Evolutionary conservation across 2,329 filamentous ascomycete species (phyloP).

Genomic region (Elsinoe fawcettii): DNA sequence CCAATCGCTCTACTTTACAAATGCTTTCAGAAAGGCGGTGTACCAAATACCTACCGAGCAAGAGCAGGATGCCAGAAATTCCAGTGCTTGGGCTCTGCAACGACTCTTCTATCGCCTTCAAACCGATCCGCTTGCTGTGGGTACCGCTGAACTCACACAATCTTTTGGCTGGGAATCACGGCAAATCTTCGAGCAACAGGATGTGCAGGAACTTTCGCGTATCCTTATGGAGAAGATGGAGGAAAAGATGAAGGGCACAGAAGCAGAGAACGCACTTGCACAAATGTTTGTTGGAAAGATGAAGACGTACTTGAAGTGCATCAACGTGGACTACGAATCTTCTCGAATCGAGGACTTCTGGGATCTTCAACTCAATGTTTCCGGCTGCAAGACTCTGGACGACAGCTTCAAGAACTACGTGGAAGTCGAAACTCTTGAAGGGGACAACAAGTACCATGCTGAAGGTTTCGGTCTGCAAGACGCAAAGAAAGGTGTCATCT

Average conservation of each 20-base stretch:
- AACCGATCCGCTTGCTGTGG: slow-evolving; percentile 72
- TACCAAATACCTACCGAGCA: slow-evolving; percentile 93
- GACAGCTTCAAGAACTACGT: slow-evolving; percentile 96
- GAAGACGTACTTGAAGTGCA: slow-evolving; percentile 98
- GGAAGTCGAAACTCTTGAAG: slow-evolving; percentile 91
- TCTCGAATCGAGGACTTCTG: slow-evolving; percentile 95
- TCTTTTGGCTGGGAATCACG: slow-evolving; percentile 98
- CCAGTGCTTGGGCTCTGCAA: slow-evolving; percentile 79
- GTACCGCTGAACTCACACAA: slow-evolving; percentile 86
- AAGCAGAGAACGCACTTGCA: slow-evolving; percentile 78
- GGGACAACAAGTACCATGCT: slow-evolving; percentile 97
- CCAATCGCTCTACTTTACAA: slow-evolving; percentile 48
- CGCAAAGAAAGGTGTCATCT: slow-evolving; percentile 95
- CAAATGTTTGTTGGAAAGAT: slow-evolving; percentile 95
- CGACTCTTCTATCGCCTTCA: slow-evolving; percentile 92
- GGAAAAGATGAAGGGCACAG: slow-evolving; percentile 95
- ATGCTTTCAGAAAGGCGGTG: slow-evolving; percentile 91
- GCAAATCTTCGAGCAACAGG: slow-evolving; percentile 97
- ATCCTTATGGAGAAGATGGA: slow-evolving; percentile 98
- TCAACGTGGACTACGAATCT: slow-evolving; percentile 96
- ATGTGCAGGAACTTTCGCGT: slow-evolving; percentile 91
- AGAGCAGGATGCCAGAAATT: slow-evolving; percentile 74
- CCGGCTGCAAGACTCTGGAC: slow-evolving; percentile 83
- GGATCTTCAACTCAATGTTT: slow-evolving; percentile 97
- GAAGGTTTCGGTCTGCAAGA: slow-evolving; percentile 89